phyloP scores from a whole-genome alignment of 2,329 filamentous ascomycete genomes.

The Seiridium cupressi region DNA sequence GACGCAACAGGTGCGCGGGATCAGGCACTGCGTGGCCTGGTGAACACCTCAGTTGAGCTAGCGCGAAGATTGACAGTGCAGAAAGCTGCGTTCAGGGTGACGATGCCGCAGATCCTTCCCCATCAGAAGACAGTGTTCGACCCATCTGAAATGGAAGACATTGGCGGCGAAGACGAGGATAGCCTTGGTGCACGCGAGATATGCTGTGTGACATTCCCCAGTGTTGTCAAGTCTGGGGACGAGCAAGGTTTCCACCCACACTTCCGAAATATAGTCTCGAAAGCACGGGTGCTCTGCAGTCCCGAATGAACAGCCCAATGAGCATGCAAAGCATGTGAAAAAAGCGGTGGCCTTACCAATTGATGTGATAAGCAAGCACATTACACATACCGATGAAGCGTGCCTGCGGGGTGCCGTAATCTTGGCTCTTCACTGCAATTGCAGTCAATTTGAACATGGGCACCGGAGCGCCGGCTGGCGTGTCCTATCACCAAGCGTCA shows the following conservation, averaged over 20 bases:
- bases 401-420: not conserved
- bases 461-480: too few species aligned
- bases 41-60: constrained; percentile 53
- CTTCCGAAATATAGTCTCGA: constrained; percentile 62
- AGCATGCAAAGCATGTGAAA: not conserved
- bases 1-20: constrained; percentile 43
- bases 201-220: constrained; percentile 62
- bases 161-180: constrained; percentile 61
- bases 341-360: constrained; percentile 3
- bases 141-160: constrained; percentile 61
- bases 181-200: constrained; percentile 51
- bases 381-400: too few species aligned
- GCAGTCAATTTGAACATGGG: too few species aligned
- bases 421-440: not conserved
- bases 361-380: not conserved
- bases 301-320: constrained; percentile 35
- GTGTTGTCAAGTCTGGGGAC: constrained; percentile 63
- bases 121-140: constrained; percentile 58
- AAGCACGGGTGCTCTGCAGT: constrained; percentile 63
- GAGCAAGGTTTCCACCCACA: constrained; percentile 61
- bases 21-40: constrained; percentile 49
- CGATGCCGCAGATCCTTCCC: constrained; percentile 52
- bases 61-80: constrained; percentile 56
- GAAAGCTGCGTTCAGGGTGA: constrained; percentile 55
- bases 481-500: too few species aligned